Evolutionary conservation across 306 rosid genomes (phyloP).

Genomic region (Leucaena leucocephala): DNA sequence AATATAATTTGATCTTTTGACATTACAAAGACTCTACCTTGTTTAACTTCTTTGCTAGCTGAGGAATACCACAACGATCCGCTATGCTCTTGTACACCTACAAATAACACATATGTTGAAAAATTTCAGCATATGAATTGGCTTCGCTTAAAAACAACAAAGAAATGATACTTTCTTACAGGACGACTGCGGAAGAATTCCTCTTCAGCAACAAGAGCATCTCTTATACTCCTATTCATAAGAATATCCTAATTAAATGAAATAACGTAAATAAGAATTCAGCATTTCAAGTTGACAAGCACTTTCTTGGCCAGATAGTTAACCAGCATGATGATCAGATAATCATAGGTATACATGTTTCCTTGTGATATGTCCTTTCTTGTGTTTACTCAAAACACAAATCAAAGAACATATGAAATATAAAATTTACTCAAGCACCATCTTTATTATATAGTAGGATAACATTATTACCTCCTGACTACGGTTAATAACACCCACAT

Average conservation of each 20-base stretch:
- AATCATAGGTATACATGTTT: conserved; percentile 24
- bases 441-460: conserved; percentile 17
- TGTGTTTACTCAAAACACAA: conserved; percentile 1
- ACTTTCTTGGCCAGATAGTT: background rate
- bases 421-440: conserved; percentile 10
- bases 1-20: conserved; percentile 28
- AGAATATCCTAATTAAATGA: conserved; percentile 69
- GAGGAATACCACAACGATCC: conserved; percentile 92
- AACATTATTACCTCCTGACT: conserved; percentile 82
- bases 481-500: conserved; percentile 91
- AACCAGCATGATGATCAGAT: conserved; percentile 34
- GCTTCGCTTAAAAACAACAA: conserved; percentile 19
- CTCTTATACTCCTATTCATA: conserved; percentile 79
- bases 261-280: conserved; percentile 39
- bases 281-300: conserved; percentile 32
- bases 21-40: conserved; percentile 59
- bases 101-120: conserved; percentile 37
- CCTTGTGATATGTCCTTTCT: background rate
- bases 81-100: conserved; percentile 89
- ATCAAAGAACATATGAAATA: conserved; percentile 5
- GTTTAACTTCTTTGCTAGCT: conserved; percentile 94
- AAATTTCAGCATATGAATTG: conserved; percentile 15
- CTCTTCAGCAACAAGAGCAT: conserved; percentile 92
- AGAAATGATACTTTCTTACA: conserved; percentile 58
- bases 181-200: conserved; percentile 81